These are phyloP conservation scores for Aspergillus olivimuriae DNA, from an alignment of 495 filamentous ascomycete genomes.

Conservation along the genomic window DNA sequence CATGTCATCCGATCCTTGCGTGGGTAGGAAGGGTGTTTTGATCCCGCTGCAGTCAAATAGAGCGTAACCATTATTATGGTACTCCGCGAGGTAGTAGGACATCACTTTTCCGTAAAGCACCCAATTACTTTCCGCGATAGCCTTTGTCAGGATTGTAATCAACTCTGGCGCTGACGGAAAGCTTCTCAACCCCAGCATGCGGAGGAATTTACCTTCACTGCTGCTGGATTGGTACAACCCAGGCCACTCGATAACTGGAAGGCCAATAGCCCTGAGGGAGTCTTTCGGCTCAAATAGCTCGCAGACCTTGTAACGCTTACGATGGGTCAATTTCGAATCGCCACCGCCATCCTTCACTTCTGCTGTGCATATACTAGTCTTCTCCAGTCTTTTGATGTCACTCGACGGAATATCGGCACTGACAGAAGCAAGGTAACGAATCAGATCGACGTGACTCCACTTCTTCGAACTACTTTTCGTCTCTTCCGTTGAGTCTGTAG, in stretches of 20 bases:
- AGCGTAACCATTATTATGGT: slow-evolving; percentile 68
- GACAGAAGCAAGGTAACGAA: slow-evolving; percentile 88
- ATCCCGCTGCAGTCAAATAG: slow-evolving; percentile 49
- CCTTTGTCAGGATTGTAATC: slow-evolving; percentile 63
- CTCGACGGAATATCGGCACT: slow-evolving; percentile 79
- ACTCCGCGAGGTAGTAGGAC: slow-evolving; percentile 76
- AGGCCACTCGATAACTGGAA: slow-evolving; percentile 84
- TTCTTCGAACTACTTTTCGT: slow-evolving; percentile 38
- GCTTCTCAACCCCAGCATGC: slow-evolving; percentile 59
- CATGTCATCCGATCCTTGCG: slow-evolving; percentile 57
- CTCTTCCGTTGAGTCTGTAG: slow-evolving; percentile 34
- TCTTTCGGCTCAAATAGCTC: slow-evolving; percentile 84
- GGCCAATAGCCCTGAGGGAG: slow-evolving; percentile 54
- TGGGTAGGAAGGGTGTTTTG: slow-evolving; percentile 62
- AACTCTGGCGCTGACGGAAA: slow-evolving; percentile 65
- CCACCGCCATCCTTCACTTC: slow-evolving; percentile 41
- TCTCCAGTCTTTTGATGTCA: slow-evolving; percentile 73
- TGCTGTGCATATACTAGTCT: slow-evolving; percentile 73
- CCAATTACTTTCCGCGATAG: slow-evolving; percentile 48
- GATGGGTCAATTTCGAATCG: slow-evolving; percentile 19
- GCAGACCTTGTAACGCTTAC: slow-evolving; percentile 65
- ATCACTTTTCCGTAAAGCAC: slow-evolving; percentile 57
- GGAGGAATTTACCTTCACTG: slow-evolving; percentile 67
- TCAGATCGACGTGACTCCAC: slow-evolving; percentile 91
- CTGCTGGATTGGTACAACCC: slow-evolving; percentile 56